Evolutionary conservation across 2,329 filamentous ascomycete genomes (phyloP), one percentile per base, ranked within the genome.

Genomic region (Colletotrichum phormii): DNA sequence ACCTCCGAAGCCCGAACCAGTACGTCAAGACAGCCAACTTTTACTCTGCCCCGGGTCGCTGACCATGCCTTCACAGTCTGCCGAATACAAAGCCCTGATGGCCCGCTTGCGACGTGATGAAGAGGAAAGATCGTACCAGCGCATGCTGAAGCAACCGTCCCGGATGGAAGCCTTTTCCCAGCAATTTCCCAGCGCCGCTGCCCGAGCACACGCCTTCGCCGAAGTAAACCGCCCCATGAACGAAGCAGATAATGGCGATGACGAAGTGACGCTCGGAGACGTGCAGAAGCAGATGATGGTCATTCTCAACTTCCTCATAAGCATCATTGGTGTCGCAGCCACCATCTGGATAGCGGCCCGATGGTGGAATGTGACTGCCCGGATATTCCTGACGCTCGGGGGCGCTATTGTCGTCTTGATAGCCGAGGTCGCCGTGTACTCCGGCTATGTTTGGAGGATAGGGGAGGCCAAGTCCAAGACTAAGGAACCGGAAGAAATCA

Each of bases 81-180:
- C 91, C 8, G 93, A 97, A 83, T 98, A 96, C 84, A 94, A 94
- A 81, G 93, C 92, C 7, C 86, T 98, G 1, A 98, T 98, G 95
- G 91, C 91, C 29, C 91, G 92, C 18, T 90, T 99, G 24, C 94
- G 95, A 75, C 90, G 89, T 73, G 92, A 97, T 78, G 93, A 96
- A 84, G 95, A 98, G 85, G 89, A 91, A 76, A 90, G 93, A 74
- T 88, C 90, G 64, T 99, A 98, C 85, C 89, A 94, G 76, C 91
- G 92, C 79, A 95, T 98, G 91, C 84, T 93, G 63, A 91, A 92
- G 74, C 90, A 92, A 1, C 82, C 85, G 2, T 82, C 87, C 1
- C 81, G 84, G 1, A 80, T 85, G 74, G 90, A 93, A 75, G 87
- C 88, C 22, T 92, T 93, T 77, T 82, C 86, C 35, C 87, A 90